Evolutionary conservation across 2,329 filamentous ascomycete species (phyloP).

Genomic region (Aspergillus sergii): DNA sequence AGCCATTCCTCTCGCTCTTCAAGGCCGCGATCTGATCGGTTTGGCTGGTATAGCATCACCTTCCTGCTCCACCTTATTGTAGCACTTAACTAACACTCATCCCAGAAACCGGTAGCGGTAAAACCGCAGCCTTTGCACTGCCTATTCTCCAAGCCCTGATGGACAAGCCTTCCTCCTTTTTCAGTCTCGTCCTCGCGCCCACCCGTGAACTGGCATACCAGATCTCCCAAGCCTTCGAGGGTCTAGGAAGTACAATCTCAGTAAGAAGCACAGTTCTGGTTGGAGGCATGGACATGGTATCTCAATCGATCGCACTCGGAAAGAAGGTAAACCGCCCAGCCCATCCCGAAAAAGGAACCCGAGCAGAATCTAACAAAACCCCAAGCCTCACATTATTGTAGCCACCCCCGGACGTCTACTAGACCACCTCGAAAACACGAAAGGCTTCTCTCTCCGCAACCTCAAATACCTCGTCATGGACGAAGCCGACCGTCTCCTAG

Average conservation of each 20-base stretch:
- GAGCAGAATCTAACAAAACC: neutral
- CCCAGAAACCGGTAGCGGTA: slow-evolving; percentile 82
- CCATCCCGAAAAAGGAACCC: neutral
- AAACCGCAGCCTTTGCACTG: slow-evolving; percentile 91
- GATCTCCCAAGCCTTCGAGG: slow-evolving; percentile 85
- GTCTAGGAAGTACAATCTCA: slow-evolving; percentile 82
- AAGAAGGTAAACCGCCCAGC: slow-evolving; percentile 60
- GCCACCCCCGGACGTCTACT: slow-evolving; percentile 87
- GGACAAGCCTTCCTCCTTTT: slow-evolving; percentile 81
- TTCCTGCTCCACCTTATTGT: neutral
- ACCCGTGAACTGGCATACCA: slow-evolving; percentile 93
- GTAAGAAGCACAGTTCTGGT: slow-evolving; percentile 84
- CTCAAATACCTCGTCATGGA: slow-evolving; percentile 93
- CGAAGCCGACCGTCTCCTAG: slow-evolving; percentile 87
- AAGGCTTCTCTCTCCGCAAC: slow-evolving; percentile 82
- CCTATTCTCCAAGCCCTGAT: slow-evolving; percentile 91
- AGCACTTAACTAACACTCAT: neutral
- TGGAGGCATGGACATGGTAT: slow-evolving; percentile 93
- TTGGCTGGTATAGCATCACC: slow-evolving; percentile 62
- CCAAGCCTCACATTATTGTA: slow-evolving; percentile 78
- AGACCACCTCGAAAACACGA: slow-evolving; percentile 95
- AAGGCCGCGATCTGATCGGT: slow-evolving; percentile 85
- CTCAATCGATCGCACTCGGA: slow-evolving; percentile 86
- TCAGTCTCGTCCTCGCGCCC: slow-evolving; percentile 86
- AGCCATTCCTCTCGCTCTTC: slow-evolving; percentile 78